These are phyloP conservation scores for Primulina huaijiensis DNA, from an alignment of 257 asterid species.

Conservation along the genomic window DNA sequence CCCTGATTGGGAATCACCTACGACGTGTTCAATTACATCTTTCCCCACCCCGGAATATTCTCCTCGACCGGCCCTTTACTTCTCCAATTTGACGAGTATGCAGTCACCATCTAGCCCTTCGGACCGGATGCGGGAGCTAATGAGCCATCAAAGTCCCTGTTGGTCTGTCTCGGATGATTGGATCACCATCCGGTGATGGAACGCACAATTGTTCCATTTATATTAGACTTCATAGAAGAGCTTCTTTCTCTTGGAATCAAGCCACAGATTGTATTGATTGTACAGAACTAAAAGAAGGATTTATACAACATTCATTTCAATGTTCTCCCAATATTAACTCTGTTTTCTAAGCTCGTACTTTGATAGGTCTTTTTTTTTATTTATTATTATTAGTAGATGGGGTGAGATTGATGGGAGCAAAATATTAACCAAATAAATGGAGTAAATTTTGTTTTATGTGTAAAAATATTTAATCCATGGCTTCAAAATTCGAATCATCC, in stretches of 20 bases:
- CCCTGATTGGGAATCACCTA: constrained; percentile 54
- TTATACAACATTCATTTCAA: too few relatives aligned
- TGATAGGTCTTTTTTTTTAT: too few relatives aligned
- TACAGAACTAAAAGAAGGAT: neutral
- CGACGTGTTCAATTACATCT: constrained; percentile 38
- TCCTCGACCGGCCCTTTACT: constrained; percentile 18
- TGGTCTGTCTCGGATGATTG: constrained; percentile 63
- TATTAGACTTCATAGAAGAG: neutral
- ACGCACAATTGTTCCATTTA: constrained; percentile 14
- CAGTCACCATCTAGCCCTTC: constrained; percentile 33
- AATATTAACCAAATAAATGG: too few relatives aligned
- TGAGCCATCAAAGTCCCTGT: constrained; percentile 29
- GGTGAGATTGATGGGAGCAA: too few relatives aligned
- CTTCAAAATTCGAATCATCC: too few relatives aligned
- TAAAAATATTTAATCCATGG: too few relatives aligned
- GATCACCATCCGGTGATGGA: constrained; percentile 62
- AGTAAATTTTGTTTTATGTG: too few relatives aligned
- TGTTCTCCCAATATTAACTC: too few relatives aligned
- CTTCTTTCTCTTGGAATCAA: too few relatives aligned
- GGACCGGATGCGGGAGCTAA: constrained; percentile 41
- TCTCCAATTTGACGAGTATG: constrained; percentile 3
- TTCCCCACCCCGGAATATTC: constrained; percentile 37
- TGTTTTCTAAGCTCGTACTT: too few relatives aligned
- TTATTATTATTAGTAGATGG: too few relatives aligned
- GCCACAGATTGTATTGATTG: neutral